Evolutionary conservation across 139 green algal genomes (phyloP).

Genomic region (Tetradesmus obliquus): DNA sequence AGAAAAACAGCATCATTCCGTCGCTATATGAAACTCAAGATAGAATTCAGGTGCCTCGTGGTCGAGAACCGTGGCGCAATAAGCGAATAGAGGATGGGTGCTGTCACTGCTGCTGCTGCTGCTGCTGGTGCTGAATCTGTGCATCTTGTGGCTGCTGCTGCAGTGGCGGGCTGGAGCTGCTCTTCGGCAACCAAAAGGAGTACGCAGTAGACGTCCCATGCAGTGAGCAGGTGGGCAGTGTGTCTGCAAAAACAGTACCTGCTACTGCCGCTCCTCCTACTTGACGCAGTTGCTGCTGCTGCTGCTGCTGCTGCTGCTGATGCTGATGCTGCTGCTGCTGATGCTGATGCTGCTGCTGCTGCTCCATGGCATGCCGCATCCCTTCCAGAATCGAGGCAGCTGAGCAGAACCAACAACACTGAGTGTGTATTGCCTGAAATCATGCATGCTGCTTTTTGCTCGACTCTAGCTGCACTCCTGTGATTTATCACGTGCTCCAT

Average conservation of each 20-base stretch:
- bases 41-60: constrained; percentile 40
- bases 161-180: constrained; percentile 85
- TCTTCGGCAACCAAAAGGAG: constrained; percentile 83
- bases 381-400: too few relatives aligned
- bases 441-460: too few relatives aligned
- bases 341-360: not conserved
- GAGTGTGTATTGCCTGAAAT: too few relatives aligned
- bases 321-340: not conserved
- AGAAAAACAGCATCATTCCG: too few relatives aligned
- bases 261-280: not conserved
- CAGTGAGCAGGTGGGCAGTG: constrained; percentile 40
- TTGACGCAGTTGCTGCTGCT: not conserved
- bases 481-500: too few relatives aligned
- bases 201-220: constrained; percentile 67
- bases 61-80: not conserved
- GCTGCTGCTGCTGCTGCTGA: not conserved
- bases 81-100: too few relatives aligned
- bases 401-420: too few relatives aligned
- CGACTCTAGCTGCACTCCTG: too few relatives aligned
- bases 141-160: not conserved
- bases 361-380: too few relatives aligned
- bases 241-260: not conserved
- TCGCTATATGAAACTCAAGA: constrained; percentile 39
- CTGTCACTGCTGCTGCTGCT: not conserved
- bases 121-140: not conserved